Percentiles rank a stretch among this genome's conserved stretches.
Conservation (phyloP, 768 basidiomycete genomes). For the Mycena indigotica region DNA sequence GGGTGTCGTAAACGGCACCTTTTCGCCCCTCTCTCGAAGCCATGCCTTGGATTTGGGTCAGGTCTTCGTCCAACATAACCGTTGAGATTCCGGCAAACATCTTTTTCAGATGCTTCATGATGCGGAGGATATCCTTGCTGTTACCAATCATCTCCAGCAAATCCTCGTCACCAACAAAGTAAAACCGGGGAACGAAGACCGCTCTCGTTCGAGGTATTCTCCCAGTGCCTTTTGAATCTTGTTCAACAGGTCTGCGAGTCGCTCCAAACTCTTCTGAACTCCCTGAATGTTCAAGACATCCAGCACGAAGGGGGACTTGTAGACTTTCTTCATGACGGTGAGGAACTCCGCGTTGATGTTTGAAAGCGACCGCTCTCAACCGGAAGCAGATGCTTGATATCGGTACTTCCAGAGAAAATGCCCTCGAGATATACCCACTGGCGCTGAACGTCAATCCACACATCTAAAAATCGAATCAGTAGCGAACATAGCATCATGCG, state of each 20-base stretch:
- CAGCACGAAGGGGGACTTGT: constrained; percentile 96
- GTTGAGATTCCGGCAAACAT: constrained; percentile 99
- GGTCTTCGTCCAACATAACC: constrained; percentile 81
- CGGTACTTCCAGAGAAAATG: constrained; percentile 97
- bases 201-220: constrained; percentile 97
- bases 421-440: constrained; percentile 99
- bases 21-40: constrained; percentile 95
- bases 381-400: constrained; percentile 98
- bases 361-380: constrained; percentile 97
- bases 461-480: no score
- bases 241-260: constrained; percentile 91
- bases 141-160: constrained; percentile 98
- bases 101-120: constrained; percentile 99
- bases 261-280: constrained; percentile 96
- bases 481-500: background rate
- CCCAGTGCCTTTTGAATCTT: constrained; percentile 99
- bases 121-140: constrained; percentile 95
- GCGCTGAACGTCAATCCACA: constrained; percentile 99
- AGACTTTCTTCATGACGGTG: constrained; percentile 98
- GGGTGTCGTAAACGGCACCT: constrained; percentile 80
- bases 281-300: constrained; percentile 96
- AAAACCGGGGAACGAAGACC: constrained; percentile 99
- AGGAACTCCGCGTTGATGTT: constrained; percentile 99
- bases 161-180: constrained; percentile 99
- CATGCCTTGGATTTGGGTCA: constrained; percentile 90